phyloP scores from a whole-genome alignment of 2,329 filamentous ascomycete species.

The Aspergillus fijiensis region DNA sequence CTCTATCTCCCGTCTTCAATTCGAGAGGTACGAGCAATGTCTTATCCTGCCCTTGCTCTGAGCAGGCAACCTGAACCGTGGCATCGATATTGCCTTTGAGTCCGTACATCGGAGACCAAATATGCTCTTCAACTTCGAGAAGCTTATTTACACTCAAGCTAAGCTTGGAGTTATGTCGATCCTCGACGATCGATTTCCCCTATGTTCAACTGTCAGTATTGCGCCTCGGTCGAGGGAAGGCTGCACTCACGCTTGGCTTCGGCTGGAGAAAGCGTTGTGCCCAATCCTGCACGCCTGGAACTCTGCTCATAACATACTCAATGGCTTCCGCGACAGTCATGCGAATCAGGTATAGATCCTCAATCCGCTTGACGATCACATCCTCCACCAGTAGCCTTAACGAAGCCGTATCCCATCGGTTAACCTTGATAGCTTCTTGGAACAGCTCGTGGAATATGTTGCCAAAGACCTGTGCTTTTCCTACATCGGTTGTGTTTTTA shows the following conservation, averaged over 20 bases:
- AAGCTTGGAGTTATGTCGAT: constrained; percentile 72
- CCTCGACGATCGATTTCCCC: constrained; percentile 71
- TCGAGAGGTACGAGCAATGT: constrained; percentile 88
- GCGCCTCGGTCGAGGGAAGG: background rate
- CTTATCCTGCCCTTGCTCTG: constrained; percentile 64
- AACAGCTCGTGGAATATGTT: constrained; percentile 94
- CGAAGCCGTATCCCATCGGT: constrained; percentile 73
- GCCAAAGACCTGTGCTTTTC: constrained; percentile 82
- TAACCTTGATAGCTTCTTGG: constrained; percentile 80
- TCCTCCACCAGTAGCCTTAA: constrained; percentile 65
- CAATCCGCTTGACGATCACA: constrained; percentile 74
- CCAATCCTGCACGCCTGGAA: constrained; percentile 79
- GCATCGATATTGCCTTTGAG: constrained; percentile 98
- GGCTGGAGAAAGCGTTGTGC: constrained; percentile 75
- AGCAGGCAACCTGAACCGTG: constrained; percentile 83
- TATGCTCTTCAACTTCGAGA: constrained; percentile 93
- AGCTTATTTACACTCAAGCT: constrained; percentile 88
- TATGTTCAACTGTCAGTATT: constrained; percentile 28
- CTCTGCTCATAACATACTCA: constrained; percentile 78
- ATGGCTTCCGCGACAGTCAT: constrained; percentile 70
- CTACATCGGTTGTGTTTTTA: constrained; percentile 81
- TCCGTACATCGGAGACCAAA: constrained; percentile 97
- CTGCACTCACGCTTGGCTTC: constrained; percentile 60
- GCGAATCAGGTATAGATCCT: constrained; percentile 86
- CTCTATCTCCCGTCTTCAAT: constrained; percentile 85